Evolutionary conservation across 148 eudicot species (phyloP), one percentile per base, ranked within the genome.

Genomic region (Camellia japonica): DNA sequence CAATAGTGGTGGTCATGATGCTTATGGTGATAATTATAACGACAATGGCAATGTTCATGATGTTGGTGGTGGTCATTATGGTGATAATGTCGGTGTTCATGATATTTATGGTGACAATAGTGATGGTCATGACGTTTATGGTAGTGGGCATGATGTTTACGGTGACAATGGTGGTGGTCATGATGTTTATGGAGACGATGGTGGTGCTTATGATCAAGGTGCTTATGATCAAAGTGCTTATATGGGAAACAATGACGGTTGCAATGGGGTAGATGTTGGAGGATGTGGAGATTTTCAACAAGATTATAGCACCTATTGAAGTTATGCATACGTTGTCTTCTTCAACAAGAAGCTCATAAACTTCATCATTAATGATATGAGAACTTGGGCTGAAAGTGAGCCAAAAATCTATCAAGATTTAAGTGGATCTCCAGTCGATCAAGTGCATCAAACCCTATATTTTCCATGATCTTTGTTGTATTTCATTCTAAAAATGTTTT

Each of bases 111-210:
- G 30, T 23, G 30, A 23, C 30, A 23, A 23, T 23, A 0, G 30
- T 23, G 30, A 23, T 23, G 30, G 30, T 23, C 30, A 23, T 23
- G 30, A 23, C 30, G 30, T 23, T 23, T 23, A 23, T 23, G 30
- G 30, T 23, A 23, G 30, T 23, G 30, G 30, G 30, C 30, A 23
- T 23, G 30, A 23, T 23, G 30, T 23, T 23, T 23, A 23, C 3
- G 51, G 67, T 9, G 51, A 56, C 6, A 78, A 68, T 18, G 86
- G 80, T 16, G 81, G 78, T 14, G 67, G 79, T 7, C 12, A 13
- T 14, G 74, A 54, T 67, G 66, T 23, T 54, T 49, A 30, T 46
- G 67, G 70, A 44, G 61, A 41, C 30, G 79, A 60, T 23, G 81
- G 76, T 7, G 74, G 65, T 7, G 64, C 10, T 18, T 68, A 64